Evolutionary conservation across 441 rosid genomes (phyloP), one percentile per base, ranked within the genome.

Genomic region (California macrophylla): DNA sequence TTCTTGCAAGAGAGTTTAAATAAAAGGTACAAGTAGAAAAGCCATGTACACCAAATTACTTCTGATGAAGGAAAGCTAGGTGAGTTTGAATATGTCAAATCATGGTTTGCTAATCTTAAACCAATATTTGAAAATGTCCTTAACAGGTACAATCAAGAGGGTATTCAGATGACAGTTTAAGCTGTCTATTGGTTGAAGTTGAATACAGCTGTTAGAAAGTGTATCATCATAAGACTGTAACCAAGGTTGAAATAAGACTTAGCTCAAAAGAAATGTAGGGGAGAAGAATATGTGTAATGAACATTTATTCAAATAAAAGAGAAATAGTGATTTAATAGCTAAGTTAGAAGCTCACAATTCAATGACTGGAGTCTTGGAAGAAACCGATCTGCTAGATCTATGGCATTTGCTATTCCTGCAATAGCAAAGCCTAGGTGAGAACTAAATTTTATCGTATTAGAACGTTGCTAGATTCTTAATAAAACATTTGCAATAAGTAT

Each of bases 341-440:
- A 69, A 72, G 77, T 32, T 42, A 73, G 6, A 32, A 68, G 76
- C 87, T 79, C 84, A 91, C 96, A 91, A 73, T 91, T 88, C 74
- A 88, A 76, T 60, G 92, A 86, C 77, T 83, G 89, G 10, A 89
- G 84, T 76, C 81, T 87, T 23, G 93, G 92, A 78, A 91, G 93
- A 82, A 91, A 91, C 66, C 96, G 87, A 84, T 87, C 96, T 45
- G 67, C 67, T 58, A 93, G 83, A 71, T 93, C 98, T 73, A 90
- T 87, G 71, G 97, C 92, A 85, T 93, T 90, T 72, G 97, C 96
- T 67, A 93, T 81, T 42, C 97, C 97, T 93, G 84, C 38, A 79
- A 64, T 65, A 71, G 42, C 3, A 72, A 71, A 72, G 28, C 52
- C 23, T 3, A 30, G 1, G 16, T 42, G 7, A 25, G 63, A 45